Conservation (phyloP, 23 red algal species). For the Gracilaria gracilis region DNA sequence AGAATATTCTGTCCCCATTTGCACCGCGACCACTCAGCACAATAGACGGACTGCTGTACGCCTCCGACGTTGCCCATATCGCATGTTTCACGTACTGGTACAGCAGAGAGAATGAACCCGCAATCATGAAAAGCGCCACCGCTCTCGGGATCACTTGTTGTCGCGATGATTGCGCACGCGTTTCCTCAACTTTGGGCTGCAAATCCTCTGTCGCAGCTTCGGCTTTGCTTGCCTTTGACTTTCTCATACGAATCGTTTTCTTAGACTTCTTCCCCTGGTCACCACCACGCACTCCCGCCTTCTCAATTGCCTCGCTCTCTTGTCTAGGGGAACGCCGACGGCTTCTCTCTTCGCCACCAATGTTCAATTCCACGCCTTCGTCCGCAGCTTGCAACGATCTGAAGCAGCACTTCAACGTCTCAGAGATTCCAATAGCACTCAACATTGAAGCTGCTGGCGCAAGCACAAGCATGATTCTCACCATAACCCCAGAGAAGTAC, state of each 20-base stretch:
- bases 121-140: constrained; percentile 64
- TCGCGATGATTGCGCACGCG: background rate
- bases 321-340: background rate
- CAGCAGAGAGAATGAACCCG: constrained; percentile 64
- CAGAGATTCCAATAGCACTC: constrained; percentile 85
- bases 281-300: background rate
- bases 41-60: constrained; percentile 90
- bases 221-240: constrained; percentile 15
- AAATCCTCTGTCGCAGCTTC: background rate
- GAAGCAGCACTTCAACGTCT: constrained; percentile 71
- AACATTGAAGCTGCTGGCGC: constrained; percentile 94
- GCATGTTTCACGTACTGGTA: constrained; percentile 86
- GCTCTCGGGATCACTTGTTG: constrained; percentile 37
- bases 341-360: background rate
- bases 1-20: constrained; percentile 87
- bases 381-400: constrained; percentile 58
- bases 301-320: background rate
- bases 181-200: background rate
- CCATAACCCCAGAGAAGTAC: constrained; percentile 99
- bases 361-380: constrained; percentile 7
- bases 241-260: background rate
- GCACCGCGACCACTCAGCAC: constrained; percentile 71
- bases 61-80: constrained; percentile 87
- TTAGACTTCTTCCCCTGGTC: constrained; percentile 11
- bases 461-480: constrained; percentile 97